Evolutionary conservation across 2,329 filamentous ascomycete species (phyloP).

Genomic region (Sarocladium strictum): DNA sequence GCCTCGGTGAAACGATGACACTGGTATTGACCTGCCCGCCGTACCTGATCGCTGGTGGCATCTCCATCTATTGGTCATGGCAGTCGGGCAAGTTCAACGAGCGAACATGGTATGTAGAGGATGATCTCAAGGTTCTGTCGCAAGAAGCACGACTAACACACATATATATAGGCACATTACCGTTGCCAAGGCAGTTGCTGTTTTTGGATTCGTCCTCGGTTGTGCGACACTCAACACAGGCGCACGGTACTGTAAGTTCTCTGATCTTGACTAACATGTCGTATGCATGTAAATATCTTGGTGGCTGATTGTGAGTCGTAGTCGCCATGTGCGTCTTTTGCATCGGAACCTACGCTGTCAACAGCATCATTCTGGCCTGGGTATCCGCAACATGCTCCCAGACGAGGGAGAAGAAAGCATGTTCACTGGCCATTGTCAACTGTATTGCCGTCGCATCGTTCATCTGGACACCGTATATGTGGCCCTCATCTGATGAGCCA

Average conservation of each 20-base stretch:
- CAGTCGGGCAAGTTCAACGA: conserved; percentile 34
- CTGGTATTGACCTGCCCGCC: conserved; percentile 38
- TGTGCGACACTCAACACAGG: conserved; percentile 20
- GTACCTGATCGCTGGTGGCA: conserved; percentile 31
- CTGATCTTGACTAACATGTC: too few relatives aligned
- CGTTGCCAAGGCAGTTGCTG: conserved; percentile 26
- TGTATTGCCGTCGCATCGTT: conserved; percentile 31
- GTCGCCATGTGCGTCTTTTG: conserved; percentile 25
- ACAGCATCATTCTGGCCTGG: conserved; percentile 34
- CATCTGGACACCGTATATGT: conserved; percentile 35
- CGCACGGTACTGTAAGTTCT: conserved; percentile 18
- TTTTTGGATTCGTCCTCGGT: conserved; percentile 30
- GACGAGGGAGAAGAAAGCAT: conserved; percentile 36
- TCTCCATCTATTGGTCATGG: conserved; percentile 30
- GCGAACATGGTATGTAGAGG: conserved; percentile 15
- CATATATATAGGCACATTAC: conserved; percentile 20
- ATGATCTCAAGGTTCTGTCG: neutral
- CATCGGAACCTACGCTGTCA: conserved; percentile 27
- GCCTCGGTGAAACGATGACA: conserved; percentile 34
- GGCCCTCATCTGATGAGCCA: conserved; percentile 29
- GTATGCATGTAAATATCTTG: too few relatives aligned
- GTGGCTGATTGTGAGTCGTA: too few relatives aligned
- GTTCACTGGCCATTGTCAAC: conserved; percentile 31
- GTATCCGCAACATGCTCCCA: conserved; percentile 30
- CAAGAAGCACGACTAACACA: neutral